Evolutionary conservation across 371 early-diverging fungal species (phyloP), one percentile per base, ranked within the genome.

Genomic region (Dichotomocladium elegans): DNA sequence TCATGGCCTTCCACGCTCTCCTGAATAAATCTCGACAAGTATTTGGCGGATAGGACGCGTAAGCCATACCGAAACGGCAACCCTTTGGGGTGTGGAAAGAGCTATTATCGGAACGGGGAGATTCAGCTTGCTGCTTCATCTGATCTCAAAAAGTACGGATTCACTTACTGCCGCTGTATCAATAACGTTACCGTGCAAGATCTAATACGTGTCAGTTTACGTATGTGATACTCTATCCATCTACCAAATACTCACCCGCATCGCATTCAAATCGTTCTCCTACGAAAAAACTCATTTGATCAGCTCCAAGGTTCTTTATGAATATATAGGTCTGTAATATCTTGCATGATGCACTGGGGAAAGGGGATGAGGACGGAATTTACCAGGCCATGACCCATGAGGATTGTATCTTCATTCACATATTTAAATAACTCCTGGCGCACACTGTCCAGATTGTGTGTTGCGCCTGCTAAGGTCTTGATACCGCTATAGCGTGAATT

Each of bases 401-500:
- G 53, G 17, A 76, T 66, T 0, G 77, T 76, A 25, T 76, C 55
- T 5, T 47, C 55, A 44, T 72, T 70, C 8, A 76, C 43, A 29
- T 64, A 56, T 14, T 79, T 68, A 17, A 80, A 69, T 4, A 82
- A 37, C 14, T 60, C 64, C 14, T 64, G 54, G 17, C 80, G 55
- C 4, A 76, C 51, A 28, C 73, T 63, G 7, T 63, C 58, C 7
- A 82, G 57, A 46, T 70, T 64, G 52, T 68, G 60, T 24, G 69
- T 74, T 3, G 68, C 80, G 0, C 66, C 65, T 27, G 68, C 71
- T 7, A 83, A 30, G 2, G 81, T 80, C 15, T 65, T 70, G 10
- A 83, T 74, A n/a, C 83, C 83, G 58, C 82, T 80, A 40, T 62
- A 83, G 1, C 68, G 66, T 2, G 78, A 67, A 48, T 83, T 83